Conservation (phyloP, 2,329 filamentous ascomycete genomes). For the Talaromyces albobiverticillius region DNA sequence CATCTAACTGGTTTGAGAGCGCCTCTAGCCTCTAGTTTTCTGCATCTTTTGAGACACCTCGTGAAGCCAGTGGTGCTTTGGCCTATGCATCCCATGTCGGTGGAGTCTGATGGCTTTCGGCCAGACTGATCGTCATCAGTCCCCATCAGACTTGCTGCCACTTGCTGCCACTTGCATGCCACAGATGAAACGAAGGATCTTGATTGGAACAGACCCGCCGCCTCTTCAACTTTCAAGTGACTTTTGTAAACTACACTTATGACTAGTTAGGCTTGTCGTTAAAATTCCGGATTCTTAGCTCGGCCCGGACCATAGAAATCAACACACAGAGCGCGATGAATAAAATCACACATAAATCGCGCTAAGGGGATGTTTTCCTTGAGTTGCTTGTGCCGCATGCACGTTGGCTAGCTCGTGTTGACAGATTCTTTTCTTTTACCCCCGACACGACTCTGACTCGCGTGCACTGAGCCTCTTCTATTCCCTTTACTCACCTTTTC, state of each 20-base stretch:
- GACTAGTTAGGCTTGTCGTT: slow-evolving; percentile 1
- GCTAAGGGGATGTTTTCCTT: neutral
- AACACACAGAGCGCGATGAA: neutral
- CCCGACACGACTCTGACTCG: neutral
- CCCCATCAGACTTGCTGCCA: slow-evolving; percentile 2
- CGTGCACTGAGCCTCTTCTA: neutral
- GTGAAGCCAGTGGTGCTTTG: neutral
- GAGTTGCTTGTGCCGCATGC: neutral
- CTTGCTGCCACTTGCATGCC: no score
- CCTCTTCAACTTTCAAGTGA: neutral
- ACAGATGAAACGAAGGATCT: neutral
- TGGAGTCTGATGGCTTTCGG: neutral
- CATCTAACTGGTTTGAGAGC: neutral
- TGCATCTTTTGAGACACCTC: neutral
- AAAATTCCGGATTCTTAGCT: neutral
- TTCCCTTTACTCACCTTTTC: neutral
- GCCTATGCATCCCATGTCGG: neutral
- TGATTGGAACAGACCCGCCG: neutral
- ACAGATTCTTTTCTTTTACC: neutral
- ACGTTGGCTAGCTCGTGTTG: neutral
- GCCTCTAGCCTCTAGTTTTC: neutral
- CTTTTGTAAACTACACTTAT: neutral
- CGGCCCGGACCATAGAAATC: neutral
- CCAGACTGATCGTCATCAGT: neutral
- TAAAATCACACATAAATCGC: neutral